Evolutionary conservation across 139 green algal genomes (phyloP).

Genomic region (Penium margaritaceum): DNA sequence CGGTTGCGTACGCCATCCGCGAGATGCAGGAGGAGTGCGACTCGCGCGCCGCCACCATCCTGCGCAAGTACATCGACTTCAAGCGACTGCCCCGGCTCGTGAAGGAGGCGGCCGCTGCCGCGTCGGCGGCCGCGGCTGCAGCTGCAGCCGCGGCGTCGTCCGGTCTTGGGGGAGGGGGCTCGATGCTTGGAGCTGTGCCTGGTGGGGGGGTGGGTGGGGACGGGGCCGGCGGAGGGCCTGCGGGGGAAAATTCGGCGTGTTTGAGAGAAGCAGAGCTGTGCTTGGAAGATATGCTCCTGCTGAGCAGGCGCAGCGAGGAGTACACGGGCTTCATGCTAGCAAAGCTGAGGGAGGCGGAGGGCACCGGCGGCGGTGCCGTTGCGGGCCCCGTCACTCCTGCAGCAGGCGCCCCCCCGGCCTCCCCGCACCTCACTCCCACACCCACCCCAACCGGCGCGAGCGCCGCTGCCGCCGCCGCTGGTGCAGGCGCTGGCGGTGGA

Average conservation of each 20-base stretch:
- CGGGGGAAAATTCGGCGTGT: too few species aligned
- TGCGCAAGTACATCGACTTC: slow-evolving; percentile 70
- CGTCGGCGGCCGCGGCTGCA: slow-evolving; percentile 4
- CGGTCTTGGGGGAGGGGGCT: neutral
- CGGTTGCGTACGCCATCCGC: slow-evolving; percentile 54
- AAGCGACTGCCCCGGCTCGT: slow-evolving; percentile 59
- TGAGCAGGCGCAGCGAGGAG: slow-evolving; percentile 77
- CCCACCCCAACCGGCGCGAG: neutral
- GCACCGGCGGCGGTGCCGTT: too few species aligned
- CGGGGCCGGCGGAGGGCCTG: slow-evolving; percentile 17
- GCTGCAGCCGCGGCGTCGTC: neutral
- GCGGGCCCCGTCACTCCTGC: too few species aligned
- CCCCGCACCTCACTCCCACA: slow-evolving; percentile 7
- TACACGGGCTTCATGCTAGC: slow-evolving; percentile 61
- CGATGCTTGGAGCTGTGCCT: too few species aligned
- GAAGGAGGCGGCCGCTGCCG: slow-evolving; percentile 48
- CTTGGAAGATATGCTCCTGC: slow-evolving; percentile 72
- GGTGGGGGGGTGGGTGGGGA: neutral
- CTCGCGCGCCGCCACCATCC: slow-evolving; percentile 51
- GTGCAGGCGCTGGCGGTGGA: neutral
- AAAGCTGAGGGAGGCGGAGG: slow-evolving; percentile 40
- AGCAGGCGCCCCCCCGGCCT: neutral
- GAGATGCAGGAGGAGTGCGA: slow-evolving; percentile 68
- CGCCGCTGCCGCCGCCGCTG: neutral
- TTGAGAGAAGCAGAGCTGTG: slow-evolving; percentile 63